Conservation (phyloP, 352 stramenopile species). For the Saprolegnia parasitica region DNA sequence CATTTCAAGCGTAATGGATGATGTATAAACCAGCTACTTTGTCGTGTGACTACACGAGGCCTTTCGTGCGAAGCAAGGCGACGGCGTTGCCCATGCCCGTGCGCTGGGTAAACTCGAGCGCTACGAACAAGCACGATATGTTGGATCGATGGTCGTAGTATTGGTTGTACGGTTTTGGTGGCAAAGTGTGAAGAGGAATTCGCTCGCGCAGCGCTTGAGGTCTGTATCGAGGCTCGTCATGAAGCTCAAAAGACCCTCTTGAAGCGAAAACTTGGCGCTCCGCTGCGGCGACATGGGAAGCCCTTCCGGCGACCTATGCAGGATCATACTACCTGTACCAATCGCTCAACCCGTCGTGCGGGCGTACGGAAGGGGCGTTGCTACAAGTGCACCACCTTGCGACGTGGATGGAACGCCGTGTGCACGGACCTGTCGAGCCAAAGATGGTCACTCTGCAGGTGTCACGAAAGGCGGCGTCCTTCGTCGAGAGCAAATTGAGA, state of each 20-base stretch:
- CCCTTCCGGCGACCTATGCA: not conserved
- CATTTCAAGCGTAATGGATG: not conserved
- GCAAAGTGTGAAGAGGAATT: slow-evolving; percentile 71
- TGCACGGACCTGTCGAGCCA: not conserved
- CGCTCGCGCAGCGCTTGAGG: slow-evolving; percentile 57
- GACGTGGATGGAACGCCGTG: not conserved
- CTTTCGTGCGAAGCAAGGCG: slow-evolving; percentile 63
- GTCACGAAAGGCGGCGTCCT: not conserved
- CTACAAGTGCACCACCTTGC: too few species aligned
- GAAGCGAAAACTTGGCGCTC: not conserved
- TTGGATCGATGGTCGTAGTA: not conserved
- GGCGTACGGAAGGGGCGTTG: too few species aligned
- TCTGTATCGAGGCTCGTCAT: slow-evolving; percentile 68
- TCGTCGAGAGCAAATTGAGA: slow-evolving; percentile 7
- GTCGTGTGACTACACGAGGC: slow-evolving; percentile 37
- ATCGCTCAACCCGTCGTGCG: too few species aligned
- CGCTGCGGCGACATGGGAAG: slow-evolving; percentile 5
- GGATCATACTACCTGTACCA: not conserved
- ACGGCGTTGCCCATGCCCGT: slow-evolving; percentile 71
- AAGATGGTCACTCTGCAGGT: slow-evolving; percentile 7
- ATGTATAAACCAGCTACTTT: not conserved
- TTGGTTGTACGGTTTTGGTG: slow-evolving; percentile 56
- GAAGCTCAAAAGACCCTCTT: slow-evolving; percentile 56
- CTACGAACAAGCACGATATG: slow-evolving; percentile 35
- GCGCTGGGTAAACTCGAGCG: slow-evolving; percentile 63